Base-by-base conservation (phyloP, 306 rosid species). In the Neltuma alba region DNA sequence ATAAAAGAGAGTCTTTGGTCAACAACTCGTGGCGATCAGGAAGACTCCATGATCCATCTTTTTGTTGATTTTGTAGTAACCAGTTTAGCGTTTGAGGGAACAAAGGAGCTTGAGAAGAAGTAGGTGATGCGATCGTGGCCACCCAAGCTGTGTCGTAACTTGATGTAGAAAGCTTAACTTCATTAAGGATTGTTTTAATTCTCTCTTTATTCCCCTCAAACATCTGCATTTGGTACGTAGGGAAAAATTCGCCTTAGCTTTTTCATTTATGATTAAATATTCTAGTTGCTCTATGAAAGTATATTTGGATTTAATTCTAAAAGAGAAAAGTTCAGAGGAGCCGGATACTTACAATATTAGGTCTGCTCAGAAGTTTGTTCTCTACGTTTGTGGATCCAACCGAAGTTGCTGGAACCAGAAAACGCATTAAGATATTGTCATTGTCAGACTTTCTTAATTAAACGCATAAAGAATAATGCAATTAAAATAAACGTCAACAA, bases 61-160 rank as follows among this genome's bases (percentile, higher is more conserved):
- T 23, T 72, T 58, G 94, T 87, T 94, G 98, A 83, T 89, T 88
- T n/a, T 85, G 85, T 62, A 89, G 76, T 58, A 92, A 82, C 94
- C 98, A 94, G 27, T 89, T 78, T 61, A 94, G 70, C 64, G 97
- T 91, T 44, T 86, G 85, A 41, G 96, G 98, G 72, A 92, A 94
- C 80, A 84, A 78, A 18, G 97, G 98, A 42, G 78, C 66, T 14
- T 74, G 70, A 1, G 72, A 55, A 41, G 93, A 87, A 80, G 83
- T 66, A 41, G 90, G 86, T 61, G 93, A 91, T 70, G 93, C 90
- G 62, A 91, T 76, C 98, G 89, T 90, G 38, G 98, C 98, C 70
- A 94, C 94, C 97, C 96, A 89, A 78, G 98, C 93, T 5, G 98
- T 94, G 81, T 94, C 97, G 74, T 92, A 94, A 0, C 88, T 85